phyloP scores from a whole-genome alignment of 164 flowering plant species.

The Amborella trichopoda region DNA sequence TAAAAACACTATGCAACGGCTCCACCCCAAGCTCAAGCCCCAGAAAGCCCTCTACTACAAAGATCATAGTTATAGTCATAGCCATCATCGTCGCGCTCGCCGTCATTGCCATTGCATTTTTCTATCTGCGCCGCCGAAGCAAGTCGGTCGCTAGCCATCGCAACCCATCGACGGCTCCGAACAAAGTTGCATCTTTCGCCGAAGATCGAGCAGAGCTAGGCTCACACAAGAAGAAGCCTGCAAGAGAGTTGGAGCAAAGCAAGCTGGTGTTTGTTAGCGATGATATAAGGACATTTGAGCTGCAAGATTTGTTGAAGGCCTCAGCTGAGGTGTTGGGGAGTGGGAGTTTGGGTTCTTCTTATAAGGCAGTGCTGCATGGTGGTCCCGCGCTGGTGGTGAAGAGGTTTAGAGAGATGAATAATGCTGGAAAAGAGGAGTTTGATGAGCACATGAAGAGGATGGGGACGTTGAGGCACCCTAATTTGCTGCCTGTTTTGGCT shows the following conservation, averaged over 20 bases:
- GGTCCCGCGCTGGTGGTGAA: conserved; percentile 63
- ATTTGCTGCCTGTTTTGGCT: conserved; percentile 64
- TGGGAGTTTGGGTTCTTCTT: conserved; percentile 64
- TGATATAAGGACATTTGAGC: conserved; percentile 40
- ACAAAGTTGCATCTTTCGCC: conserved; percentile 4
- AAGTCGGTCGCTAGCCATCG: not conserved
- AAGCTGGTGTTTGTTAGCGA: conserved; percentile 49
- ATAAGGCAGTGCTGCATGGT: conserved; percentile 47
- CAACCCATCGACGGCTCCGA: not conserved
- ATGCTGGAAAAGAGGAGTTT: conserved; percentile 60
- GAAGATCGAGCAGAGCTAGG: conserved; percentile 3
- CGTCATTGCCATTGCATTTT: conserved; percentile 7
- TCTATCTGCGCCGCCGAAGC: conserved; percentile 11
- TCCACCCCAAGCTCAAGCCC: not conserved
- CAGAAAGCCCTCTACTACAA: not conserved
- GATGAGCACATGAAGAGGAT: conserved; percentile 79
- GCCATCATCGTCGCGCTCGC: conserved; percentile 10
- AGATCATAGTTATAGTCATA: conserved; percentile 9
- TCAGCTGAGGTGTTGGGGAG: conserved; percentile 77
- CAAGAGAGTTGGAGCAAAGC: conserved; percentile 3
- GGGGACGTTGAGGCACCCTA: conserved; percentile 55
- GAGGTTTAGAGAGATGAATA: conserved; percentile 75
- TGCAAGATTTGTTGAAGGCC: conserved; percentile 62
- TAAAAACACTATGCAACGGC: conserved; percentile 8
- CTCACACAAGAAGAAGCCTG: conserved; percentile 9